A percentile compares a stretch with the other conserved stretches of the same genome.
These are phyloP conservation scores for Aspergillus sp. DNA, from an alignment of 2,329 filamentous ascomycete species.

Conservation along the genomic window DNA sequence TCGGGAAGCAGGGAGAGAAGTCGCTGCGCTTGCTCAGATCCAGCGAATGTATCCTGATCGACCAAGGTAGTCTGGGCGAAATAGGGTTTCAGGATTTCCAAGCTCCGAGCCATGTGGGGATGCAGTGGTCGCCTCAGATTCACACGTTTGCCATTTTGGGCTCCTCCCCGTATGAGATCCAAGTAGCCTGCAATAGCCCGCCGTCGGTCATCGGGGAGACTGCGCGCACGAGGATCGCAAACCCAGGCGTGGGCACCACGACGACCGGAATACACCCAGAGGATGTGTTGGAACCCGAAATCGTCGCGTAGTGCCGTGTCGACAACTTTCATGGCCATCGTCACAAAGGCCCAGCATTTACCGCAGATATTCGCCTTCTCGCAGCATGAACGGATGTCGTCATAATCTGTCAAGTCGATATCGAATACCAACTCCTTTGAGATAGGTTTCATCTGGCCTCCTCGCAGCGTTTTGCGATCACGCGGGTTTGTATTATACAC, in stretches of 20 bases:
- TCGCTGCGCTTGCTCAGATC: slow-evolving; percentile 68
- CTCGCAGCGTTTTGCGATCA: slow-evolving; percentile 81
- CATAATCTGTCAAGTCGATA: slow-evolving; percentile 99
- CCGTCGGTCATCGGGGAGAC: slow-evolving; percentile 81
- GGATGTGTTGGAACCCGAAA: slow-evolving; percentile 93
- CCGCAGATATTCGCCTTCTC: slow-evolving; percentile 88
- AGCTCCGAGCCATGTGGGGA: slow-evolving; percentile 81
- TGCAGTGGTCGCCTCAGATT: slow-evolving; percentile 83
- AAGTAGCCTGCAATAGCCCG: slow-evolving; percentile 85
- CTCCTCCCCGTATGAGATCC: slow-evolving; percentile 82
- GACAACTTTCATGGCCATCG: slow-evolving; percentile 94
- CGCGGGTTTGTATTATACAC: slow-evolving; percentile 92
- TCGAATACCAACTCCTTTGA: slow-evolving; percentile 97
- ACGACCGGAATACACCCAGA: slow-evolving; percentile 98
- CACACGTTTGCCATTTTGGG: slow-evolving; percentile 82
- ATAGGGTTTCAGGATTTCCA: slow-evolving; percentile 78
- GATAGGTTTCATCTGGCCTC: slow-evolving; percentile 78
- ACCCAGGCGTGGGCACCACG: slow-evolving; percentile 98
- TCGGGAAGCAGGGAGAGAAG: slow-evolving; percentile 86
- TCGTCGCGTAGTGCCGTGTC: slow-evolving; percentile 86
- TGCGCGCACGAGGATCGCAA: slow-evolving; percentile 82
- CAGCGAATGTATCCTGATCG: slow-evolving; percentile 82
- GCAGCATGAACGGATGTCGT: slow-evolving; percentile 94
- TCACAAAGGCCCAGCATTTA: slow-evolving; percentile 96
- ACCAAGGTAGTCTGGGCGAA: slow-evolving; percentile 81